A percentile compares a stretch with the other conserved stretches of the same genome.
These are phyloP conservation scores for Phtheirospermum japonicum DNA, from an alignment of 257 asterid species.

Conservation along the genomic window DNA sequence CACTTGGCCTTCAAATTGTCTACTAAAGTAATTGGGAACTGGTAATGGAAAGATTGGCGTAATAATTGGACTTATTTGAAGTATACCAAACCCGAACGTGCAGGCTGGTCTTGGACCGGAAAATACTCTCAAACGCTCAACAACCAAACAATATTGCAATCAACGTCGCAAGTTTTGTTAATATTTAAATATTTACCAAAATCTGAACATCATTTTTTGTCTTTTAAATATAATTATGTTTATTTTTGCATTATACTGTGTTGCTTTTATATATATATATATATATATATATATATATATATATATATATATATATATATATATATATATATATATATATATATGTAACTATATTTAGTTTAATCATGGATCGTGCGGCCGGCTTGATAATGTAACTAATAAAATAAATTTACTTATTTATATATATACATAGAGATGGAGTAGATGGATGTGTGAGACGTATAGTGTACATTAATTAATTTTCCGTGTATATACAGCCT, in stretches of 20 bases:
- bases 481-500: no score
- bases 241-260: constrained; percentile 2
- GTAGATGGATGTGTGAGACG: no score
- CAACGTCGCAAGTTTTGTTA: constrained; percentile 20
- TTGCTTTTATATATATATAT: no score
- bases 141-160: constrained; percentile 28
- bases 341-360: no score
- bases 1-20: no score
- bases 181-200: constrained; percentile 1
- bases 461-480: no score
- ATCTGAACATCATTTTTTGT: constrained; percentile 26
- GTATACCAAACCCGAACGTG: constrained; percentile 33
- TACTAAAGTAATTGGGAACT: neutral
- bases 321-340: neutral
- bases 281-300: no score
- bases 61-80: neutral
- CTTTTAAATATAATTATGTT: neutral
- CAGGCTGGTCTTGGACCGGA: constrained; percentile 22
- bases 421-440: no score
- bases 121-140: constrained; percentile 21
- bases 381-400: constrained; percentile 5
- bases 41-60: neutral
- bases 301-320: no score
- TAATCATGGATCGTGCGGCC: constrained; percentile 33
- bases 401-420: no score